Evolutionary conservation across 83 land plant genomes (phyloP), one percentile per base, ranked within the genome.

Genomic region (Diphasiastrum complanatum): DNA sequence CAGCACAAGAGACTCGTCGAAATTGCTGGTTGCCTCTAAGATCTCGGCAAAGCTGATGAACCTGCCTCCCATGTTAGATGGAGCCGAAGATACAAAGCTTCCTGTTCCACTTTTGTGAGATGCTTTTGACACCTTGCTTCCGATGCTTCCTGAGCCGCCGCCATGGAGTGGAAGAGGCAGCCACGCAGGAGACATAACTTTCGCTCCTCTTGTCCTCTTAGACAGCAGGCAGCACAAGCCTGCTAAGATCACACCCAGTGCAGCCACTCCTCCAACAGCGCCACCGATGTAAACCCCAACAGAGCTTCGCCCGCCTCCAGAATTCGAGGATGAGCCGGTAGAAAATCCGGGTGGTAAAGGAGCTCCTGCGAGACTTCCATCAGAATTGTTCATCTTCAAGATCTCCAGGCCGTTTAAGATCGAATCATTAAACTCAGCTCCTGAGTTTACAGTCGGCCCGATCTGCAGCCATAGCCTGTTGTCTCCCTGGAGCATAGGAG

Each of bases 381-480:
- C 75, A 16, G 72, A 69, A 45, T 85, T 83, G 75, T 80, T 89
- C 18, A 85, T 68, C 68, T 83, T 83, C 84, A 85, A 57, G 34
- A 89, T 81, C 72, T 89, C 96, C 45, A 89, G 33, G 1, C 96
- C 96, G 62, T 85, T 89, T 56, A 89, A 60, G 8, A 77, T 74
- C 2, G 87, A 84, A 63, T 83, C 63, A 5, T 18, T 33, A 27
- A 2, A 35, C 3, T 20, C 30, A 33, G 66, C 78, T 0, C 63
- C 66, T 10, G 32, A n/a, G 2, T 12, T 4, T 4, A 54, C 47
- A 4, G 81, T 78, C 0, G 90, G 90, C 5, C 95, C 95, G 10
- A 88, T 75, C 50, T 85, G 88, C 4, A 88, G 70, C 3, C 78
- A 69, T 61, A 88, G 35, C 2, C 32, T 65, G 19, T 33, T 61